Evolutionary conservation across 169 alveolate genomes (phyloP), one percentile per base, ranked within the genome.

Genomic region (Neospora caninum): DNA sequence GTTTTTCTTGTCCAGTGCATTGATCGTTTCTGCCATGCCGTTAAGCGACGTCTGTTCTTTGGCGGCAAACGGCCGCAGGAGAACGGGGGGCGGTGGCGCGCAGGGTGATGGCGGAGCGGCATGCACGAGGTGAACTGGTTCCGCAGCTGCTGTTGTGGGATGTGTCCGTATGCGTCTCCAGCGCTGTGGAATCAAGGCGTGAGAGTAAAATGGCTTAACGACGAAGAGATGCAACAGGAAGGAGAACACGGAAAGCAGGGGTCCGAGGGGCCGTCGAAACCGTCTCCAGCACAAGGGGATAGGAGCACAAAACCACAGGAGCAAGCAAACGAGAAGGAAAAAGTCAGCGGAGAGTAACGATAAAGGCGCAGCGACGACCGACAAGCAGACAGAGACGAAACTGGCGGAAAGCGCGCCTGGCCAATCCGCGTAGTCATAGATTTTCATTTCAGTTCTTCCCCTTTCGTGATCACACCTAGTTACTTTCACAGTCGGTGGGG

Each of bases 181-280:
- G 96, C 96, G 7, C 80, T 94, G 38, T 94, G 96, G 96, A 94
- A 91, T 39, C 93, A 86, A 78, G 96, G 96, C 10, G 96, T 94
- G 31, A 88, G 96, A 9, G 96, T 94, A 41, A 94, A 91, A 80
- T 94, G 96, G 96, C 93, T 94, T 29, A 93, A 93, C 38, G 91
- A 86, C 4, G 89, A 82, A 22, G 89, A 82, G n/a, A 0, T 10
- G 42, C 25, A 73, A n/a, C n/a, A 13, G 7, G 84, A 73, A 6
- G 84, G 84, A 36, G 42, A 0, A 20, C 20, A 0, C 16, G 27
- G n/a, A 36, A 13, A 4, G 58, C 4, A 49, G 13, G 58, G n/a
- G 84, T 0, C 84, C 7, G 84, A 73, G 42, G 45, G 73, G 20
- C 73, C 16, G 73, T 16, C 73, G 16, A 49, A 49, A 49, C n/a